Percentiles rank a stretch among this genome's conserved stretches.
Conservation (phyloP, 768 basidiomycete genomes). For the Naganishia friedmannii region DNA sequence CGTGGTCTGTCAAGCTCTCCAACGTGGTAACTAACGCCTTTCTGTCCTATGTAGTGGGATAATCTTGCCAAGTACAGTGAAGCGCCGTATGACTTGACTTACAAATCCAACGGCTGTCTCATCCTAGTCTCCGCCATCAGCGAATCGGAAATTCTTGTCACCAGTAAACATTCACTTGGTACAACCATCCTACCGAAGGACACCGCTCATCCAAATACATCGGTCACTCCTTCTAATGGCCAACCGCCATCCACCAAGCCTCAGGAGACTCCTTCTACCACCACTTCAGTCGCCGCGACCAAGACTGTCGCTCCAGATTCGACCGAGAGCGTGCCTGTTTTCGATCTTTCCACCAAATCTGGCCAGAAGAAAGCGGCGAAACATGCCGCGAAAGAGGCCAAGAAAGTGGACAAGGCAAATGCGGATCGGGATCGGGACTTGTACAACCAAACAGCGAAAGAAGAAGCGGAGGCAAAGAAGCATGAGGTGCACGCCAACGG, state of each 20-base stretch:
- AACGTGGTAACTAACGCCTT: not conserved
- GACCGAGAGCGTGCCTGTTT: not conserved
- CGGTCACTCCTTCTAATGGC: not conserved
- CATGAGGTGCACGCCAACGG: conserved; percentile 40
- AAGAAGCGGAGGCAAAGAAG: conserved; percentile 49
- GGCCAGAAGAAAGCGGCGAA: conserved; percentile 24
- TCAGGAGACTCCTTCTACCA: no score
- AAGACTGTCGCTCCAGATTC: not conserved
- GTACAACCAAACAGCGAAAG: conserved; percentile 9
- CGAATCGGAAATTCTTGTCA: conserved; percentile 69
- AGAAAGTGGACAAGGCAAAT: conserved; percentile 18
- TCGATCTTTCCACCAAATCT: conserved; percentile 23
- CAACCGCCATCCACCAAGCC: not conserved
- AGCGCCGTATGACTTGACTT: conserved; percentile 76
- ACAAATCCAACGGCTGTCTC: conserved; percentile 95
- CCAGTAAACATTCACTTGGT: conserved; percentile 81
- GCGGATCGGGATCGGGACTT: conserved; percentile 7
- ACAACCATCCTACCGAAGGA: conserved; percentile 9
- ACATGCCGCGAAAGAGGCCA: conserved; percentile 1
- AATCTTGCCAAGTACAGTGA: conserved; percentile 67
- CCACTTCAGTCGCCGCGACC: not conserved
- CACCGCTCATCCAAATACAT: not conserved
- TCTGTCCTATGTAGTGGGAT: conserved; percentile 63
- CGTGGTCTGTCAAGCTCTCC: no score
- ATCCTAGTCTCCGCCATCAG: conserved; percentile 88